Conservation (phyloP, 352 stramenopile species). For the Globisporangium paddicum region DNA sequence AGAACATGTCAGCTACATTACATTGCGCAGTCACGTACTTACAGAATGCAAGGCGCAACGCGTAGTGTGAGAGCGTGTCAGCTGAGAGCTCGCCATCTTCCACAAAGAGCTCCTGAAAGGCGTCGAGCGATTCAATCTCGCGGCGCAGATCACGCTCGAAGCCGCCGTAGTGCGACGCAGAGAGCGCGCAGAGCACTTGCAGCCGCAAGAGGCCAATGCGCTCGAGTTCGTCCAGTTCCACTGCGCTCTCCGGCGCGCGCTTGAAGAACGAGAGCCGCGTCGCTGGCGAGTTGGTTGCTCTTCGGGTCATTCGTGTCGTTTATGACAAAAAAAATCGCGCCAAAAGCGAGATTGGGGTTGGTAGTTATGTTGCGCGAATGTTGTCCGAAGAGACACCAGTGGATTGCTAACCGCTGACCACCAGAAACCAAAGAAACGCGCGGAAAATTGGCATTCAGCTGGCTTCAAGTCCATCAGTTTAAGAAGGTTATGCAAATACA, state of each 20-base stretch:
- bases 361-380: slow-evolving; percentile 1
- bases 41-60: slow-evolving; percentile 47
- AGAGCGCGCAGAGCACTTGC: slow-evolving; percentile 32
- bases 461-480: slow-evolving; percentile 1
- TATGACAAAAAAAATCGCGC: neutral
- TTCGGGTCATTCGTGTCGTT: neutral
- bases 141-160: neutral
- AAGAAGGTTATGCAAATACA: neutral
- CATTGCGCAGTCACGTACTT: slow-evolving; percentile 22
- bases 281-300: neutral
- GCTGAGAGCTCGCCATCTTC: slow-evolving; percentile 6
- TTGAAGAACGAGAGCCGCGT: slow-evolving; percentile 71
- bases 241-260: slow-evolving; percentile 71
- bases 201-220: slow-evolving; percentile 71
- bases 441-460: slow-evolving; percentile 6
- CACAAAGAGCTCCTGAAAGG: slow-evolving; percentile 16
- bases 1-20: neutral
- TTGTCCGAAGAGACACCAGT: neutral
- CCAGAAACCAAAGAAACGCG: slow-evolving; percentile 7
- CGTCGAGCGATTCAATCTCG: slow-evolving; percentile 4
- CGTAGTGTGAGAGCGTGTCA: slow-evolving; percentile 44
- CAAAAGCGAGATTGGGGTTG: neutral
- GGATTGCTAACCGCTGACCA: slow-evolving; percentile 6
- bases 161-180: neutral
- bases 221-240: slow-evolving; percentile 95